These are phyloP conservation scores for Plasmodium falciparum DNA, from an alignment of 169 alveolate species.

Conservation along the genomic window DNA sequence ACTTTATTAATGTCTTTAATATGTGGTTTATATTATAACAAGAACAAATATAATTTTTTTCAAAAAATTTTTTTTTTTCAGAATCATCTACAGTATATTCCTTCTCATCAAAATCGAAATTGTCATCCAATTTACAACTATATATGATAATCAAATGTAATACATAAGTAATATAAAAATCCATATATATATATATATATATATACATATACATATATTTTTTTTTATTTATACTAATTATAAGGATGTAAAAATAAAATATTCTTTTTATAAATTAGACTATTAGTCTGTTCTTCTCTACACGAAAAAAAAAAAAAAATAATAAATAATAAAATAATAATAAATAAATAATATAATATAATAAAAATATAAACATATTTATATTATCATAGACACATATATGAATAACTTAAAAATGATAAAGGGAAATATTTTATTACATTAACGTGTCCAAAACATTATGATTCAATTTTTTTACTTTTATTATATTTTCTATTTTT, in stretches of 20 bases:
- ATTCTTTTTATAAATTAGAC: slow-evolving; percentile 50
- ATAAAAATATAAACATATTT: not conserved
- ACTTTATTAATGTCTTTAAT: slow-evolving; percentile 66
- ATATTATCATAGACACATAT: not conserved
- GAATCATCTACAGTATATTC: slow-evolving; percentile 34
- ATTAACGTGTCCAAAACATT: slow-evolving; percentile 30
- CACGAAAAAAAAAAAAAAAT: not conserved
- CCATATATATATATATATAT: no score
- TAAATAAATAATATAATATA: not conserved
- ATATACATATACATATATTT: no score
- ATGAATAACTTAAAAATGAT: not conserved
- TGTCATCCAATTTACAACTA: slow-evolving; percentile 56
- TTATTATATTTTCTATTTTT: slow-evolving; percentile 65
- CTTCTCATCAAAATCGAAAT: slow-evolving; percentile 50
- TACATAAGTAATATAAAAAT: no score
- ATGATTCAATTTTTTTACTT: slow-evolving; percentile 66
- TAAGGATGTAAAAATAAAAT: slow-evolving; percentile 59
- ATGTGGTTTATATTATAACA: slow-evolving; percentile 54
- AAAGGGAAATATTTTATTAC: slow-evolving; percentile 12
- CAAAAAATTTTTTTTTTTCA: slow-evolving; percentile 58
- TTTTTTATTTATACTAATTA: slow-evolving; percentile 31
- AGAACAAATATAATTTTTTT: slow-evolving; percentile 61
- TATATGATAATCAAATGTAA: not conserved
- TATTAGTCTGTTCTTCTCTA: slow-evolving; percentile 51
- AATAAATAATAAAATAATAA: not conserved